Evolutionary conservation across 108 stramenopile genomes (phyloP).

Genomic region (Epipyxis sp.): DNA sequence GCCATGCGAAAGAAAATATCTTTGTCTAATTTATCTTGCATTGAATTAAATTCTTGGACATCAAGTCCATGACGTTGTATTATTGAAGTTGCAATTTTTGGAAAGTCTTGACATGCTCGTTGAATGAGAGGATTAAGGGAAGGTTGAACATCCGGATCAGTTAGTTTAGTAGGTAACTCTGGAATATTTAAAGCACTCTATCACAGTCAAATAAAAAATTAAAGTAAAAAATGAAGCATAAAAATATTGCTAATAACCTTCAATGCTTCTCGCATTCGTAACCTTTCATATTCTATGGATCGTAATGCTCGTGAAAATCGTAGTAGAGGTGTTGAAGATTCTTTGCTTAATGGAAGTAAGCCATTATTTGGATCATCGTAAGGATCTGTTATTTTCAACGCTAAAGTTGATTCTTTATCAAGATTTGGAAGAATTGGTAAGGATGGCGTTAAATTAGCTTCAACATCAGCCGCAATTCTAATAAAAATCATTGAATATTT

Average conservation of each 20-base stretch:
- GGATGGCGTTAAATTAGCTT: neutral
- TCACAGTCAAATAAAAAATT: neutral
- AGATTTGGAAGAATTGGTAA: neutral
- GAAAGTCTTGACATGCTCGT: neutral
- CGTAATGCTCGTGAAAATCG: neutral
- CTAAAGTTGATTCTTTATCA: neutral
- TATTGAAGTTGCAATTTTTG: neutral
- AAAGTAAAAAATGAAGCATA: neutral
- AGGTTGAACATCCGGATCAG: neutral
- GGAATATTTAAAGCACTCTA: constrained; percentile 1
- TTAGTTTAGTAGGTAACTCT: neutral
- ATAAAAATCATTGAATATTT: neutral
- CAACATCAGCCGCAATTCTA: constrained; percentile 11
- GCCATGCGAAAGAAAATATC: neutral
- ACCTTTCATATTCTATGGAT: neutral
- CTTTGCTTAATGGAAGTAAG: neutral
- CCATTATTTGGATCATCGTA: too few species aligned
- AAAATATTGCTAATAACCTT: neutral
- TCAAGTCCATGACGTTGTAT: neutral
- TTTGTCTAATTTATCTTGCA: constrained; percentile 7
- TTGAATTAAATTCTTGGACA: constrained; percentile 9
- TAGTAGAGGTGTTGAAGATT: neutral
- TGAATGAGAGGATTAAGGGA: neutral
- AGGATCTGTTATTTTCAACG: too few species aligned
- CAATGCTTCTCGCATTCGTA: neutral